Evolutionary conservation across 1,284 basidiomycete genomes (phyloP).

Genomic region (Singerocomus inundabilis): DNA sequence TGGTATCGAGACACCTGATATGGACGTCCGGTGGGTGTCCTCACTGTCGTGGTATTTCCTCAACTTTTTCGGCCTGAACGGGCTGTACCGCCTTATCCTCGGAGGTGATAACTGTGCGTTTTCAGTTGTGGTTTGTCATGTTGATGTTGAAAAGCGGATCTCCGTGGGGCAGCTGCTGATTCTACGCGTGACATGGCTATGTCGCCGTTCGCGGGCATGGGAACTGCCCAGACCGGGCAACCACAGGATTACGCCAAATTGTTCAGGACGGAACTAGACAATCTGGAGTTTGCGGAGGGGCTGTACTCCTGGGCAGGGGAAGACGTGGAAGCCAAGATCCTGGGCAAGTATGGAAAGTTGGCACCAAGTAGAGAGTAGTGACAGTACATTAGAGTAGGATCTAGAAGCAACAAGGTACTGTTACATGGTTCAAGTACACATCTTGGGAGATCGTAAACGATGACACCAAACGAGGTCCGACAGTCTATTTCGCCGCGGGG

Average conservation of each 20-base stretch:
- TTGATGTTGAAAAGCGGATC: conserved; percentile 17
- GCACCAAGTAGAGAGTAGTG: conserved; percentile 25
- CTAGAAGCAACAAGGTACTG: conserved; percentile 20
- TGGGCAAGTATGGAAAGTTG: conserved; percentile 70
- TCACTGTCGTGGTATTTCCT: conserved; percentile 99
- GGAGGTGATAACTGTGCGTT: conserved; percentile 85
- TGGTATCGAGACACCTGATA: conserved; percentile 93
- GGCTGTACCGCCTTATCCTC: conserved; percentile 90
- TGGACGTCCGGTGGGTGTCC: conserved; percentile 99
- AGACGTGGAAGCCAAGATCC: conserved; percentile 76
- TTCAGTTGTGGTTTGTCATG: conserved; percentile 11
- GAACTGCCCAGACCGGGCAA: conserved; percentile 49
- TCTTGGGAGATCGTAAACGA: conserved; percentile 20
- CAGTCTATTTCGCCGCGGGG: conserved; percentile 8
- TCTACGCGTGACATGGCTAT: conserved; percentile 71
- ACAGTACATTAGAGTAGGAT: conserved; percentile 22
- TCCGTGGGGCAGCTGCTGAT: conserved; percentile 60
- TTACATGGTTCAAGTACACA: conserved; percentile 32
- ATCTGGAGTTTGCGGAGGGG: conserved; percentile 88
- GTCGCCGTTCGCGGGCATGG: conserved; percentile 70
- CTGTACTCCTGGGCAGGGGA: conserved; percentile 80
- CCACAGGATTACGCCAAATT: conserved; percentile 87
- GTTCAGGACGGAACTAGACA: conserved; percentile 91
- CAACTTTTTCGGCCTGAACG: conserved; percentile 97
- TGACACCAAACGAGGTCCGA: conserved; percentile 15